Conservation (phyloP, 257 asterid species). For the Nicotiana noctiflora region DNA sequence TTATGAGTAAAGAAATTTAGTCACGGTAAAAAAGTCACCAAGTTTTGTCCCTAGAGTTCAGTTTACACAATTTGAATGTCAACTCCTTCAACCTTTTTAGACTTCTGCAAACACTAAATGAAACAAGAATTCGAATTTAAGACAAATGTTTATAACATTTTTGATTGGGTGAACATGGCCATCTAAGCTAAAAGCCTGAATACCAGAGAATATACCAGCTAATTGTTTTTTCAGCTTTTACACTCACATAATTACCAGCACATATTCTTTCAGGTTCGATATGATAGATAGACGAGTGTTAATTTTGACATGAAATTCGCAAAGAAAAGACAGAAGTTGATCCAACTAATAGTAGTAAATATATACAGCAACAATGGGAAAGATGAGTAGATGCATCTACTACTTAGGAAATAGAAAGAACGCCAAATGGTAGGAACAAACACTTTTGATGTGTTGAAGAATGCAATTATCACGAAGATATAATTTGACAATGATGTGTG, state of each 20-base stretch:
- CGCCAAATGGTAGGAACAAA: background rate
- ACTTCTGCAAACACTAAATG: background rate
- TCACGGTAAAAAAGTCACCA: background rate
- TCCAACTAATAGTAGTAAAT: background rate
- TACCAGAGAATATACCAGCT: background rate
- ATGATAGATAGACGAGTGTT: background rate
- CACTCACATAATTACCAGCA: background rate
- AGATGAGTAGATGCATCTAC: background rate
- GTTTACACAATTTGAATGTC: background rate
- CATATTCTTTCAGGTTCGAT: background rate
- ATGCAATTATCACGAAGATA: background rate
- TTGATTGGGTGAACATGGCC: background rate
- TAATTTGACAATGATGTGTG: background rate
- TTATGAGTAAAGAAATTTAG: background rate
- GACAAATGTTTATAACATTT: background rate
- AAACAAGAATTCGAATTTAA: background rate
- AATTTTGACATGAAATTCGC: background rate
- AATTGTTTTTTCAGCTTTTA: background rate
- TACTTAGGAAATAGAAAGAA: background rate
- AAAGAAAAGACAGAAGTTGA: background rate
- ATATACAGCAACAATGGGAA: background rate
- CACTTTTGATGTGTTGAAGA: background rate
- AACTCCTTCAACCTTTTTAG: background rate
- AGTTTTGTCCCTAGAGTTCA: background rate
- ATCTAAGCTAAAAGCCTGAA: background rate